Conservation (phyloP, 116 monocot species). For the Papilionanthe hybrid region DNA sequence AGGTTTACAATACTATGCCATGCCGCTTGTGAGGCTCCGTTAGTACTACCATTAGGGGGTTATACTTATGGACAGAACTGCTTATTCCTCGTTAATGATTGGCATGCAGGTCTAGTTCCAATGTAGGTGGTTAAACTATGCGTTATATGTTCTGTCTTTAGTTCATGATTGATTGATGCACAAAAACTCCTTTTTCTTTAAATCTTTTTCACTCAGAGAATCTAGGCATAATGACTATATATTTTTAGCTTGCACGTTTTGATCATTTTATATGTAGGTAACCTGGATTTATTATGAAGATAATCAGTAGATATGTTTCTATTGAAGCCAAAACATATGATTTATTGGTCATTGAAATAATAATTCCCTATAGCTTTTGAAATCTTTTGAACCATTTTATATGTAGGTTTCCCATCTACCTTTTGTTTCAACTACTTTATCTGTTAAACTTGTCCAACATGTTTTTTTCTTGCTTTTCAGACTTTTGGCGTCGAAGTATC, state of each 20-base stretch:
- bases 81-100: constrained; percentile 87
- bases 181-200: neutral
- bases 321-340: neutral
- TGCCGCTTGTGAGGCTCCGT: constrained; percentile 92
- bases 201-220: neutral
- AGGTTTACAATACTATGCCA: constrained; percentile 69
- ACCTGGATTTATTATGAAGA: neutral
- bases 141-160: neutral
- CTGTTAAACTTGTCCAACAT: neutral
- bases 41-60: constrained; percentile 79
- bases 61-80: constrained; percentile 80
- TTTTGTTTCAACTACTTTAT: neutral
- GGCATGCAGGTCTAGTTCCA: constrained; percentile 94
- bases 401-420: constrained; percentile 1
- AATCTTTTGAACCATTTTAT: too few relatives aligned
- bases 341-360: neutral
- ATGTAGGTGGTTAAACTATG: constrained; percentile 39
- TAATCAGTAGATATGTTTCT: neutral
- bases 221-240: neutral
- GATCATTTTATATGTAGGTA: neutral
- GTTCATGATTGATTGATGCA: neutral
- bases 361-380: neutral
- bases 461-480: constrained; percentile 21
- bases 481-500: constrained; percentile 79
- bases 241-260: neutral